phyloP scores from a whole-genome alignment of 352 stramenopile species.

The Globisporangium lucens region DNA sequence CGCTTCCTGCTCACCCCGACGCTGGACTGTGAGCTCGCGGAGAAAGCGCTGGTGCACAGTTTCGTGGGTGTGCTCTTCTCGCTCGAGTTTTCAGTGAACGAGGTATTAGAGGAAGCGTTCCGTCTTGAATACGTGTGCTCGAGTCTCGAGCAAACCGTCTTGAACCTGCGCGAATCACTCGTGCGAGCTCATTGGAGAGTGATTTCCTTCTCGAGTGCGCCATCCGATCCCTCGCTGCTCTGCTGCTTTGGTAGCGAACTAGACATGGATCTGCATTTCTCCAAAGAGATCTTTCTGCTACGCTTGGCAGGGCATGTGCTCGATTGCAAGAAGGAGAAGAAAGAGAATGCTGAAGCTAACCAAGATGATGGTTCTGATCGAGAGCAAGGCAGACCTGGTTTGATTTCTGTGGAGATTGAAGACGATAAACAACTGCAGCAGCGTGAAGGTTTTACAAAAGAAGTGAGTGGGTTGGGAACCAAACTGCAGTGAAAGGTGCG shows the following conservation, averaged over 20 bases:
- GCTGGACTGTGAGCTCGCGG: constrained; percentile 42
- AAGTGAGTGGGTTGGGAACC: constrained; percentile 20
- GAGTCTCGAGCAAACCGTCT: constrained; percentile 31
- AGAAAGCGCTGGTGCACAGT: constrained; percentile 42
- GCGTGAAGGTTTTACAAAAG: constrained; percentile 14
- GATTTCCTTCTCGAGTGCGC: background rate
- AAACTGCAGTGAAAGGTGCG: constrained; percentile 50
- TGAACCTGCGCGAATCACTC: constrained; percentile 30
- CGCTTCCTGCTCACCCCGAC: constrained; percentile 45
- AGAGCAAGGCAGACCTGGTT: background rate
- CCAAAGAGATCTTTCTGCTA: constrained; percentile 38
- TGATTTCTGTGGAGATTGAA: background rate
- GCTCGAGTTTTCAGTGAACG: constrained; percentile 33
- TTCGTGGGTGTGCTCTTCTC: constrained; percentile 65
- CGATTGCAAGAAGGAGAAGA: constrained; percentile 7
- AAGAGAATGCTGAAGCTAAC: constrained; percentile 3
- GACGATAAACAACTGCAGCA: background rate
- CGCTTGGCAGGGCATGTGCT: constrained; percentile 22
- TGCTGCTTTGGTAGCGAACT: constrained; percentile 38
- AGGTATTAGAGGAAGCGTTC: constrained; percentile 32
- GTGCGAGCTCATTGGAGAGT: constrained; percentile 23
- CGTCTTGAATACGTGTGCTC: constrained; percentile 40
- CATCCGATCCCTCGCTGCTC: constrained; percentile 23
- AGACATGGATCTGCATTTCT: constrained; percentile 52
- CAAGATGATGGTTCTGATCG: constrained; percentile 1